phyloP scores from a whole-genome alignment of 2,329 filamentous ascomycete genomes.

The Penicillium sp. region DNA sequence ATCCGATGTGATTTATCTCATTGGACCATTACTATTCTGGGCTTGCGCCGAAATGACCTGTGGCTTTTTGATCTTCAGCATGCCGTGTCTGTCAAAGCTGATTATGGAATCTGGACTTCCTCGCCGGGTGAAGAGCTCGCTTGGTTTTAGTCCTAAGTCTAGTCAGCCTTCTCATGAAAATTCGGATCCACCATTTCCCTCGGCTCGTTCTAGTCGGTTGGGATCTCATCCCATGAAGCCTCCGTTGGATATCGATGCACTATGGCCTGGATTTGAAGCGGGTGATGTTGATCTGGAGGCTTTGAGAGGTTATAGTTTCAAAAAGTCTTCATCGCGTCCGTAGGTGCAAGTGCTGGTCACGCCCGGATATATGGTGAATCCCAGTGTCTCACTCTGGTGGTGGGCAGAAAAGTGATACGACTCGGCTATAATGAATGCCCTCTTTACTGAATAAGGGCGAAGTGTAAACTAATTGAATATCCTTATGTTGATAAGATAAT shows the following conservation, averaged over 20 bases:
- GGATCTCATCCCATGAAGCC: background rate
- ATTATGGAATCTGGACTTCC: constrained; percentile 25
- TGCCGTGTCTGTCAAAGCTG: constrained; percentile 44
- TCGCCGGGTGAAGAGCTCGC: background rate
- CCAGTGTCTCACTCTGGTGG: background rate
- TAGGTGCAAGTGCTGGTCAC: too few species aligned
- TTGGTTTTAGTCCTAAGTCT: constrained; percentile 1
- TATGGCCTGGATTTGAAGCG: background rate
- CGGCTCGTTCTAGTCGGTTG: background rate
- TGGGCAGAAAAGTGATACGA: background rate
- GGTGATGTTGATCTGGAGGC: background rate
- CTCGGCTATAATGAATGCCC: background rate
- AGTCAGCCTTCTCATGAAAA: background rate
- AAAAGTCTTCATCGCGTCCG: background rate
- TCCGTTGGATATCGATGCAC: background rate
- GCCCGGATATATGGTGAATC: background rate
- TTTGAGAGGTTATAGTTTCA: background rate
- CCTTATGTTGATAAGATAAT: too few species aligned
- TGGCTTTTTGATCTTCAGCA: constrained; percentile 46
- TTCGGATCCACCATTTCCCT: background rate
- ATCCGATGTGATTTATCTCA: constrained; percentile 33
- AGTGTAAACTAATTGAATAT: too few species aligned
- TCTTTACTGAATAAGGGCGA: background rate
- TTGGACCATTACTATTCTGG: constrained; percentile 47
- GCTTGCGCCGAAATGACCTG: constrained; percentile 48